phyloP scores from a whole-genome alignment of 2,329 filamentous ascomycete genomes.

The Botryosphaeria dothidea region DNA sequence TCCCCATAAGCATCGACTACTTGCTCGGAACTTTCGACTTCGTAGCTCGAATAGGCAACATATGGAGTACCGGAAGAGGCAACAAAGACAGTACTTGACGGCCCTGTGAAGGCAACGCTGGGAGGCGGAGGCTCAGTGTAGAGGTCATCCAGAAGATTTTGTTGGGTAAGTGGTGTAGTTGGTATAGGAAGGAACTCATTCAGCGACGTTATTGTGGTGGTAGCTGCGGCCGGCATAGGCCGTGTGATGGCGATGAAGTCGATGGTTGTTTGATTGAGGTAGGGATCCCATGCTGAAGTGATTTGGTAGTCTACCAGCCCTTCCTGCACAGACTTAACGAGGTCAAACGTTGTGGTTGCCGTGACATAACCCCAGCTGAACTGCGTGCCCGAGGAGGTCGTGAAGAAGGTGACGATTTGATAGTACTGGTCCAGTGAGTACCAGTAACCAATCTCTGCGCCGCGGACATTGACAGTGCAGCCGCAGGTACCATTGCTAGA shows the following conservation, averaged over 20 bases:
- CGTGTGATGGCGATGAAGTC: neutral
- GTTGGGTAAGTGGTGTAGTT: conserved; percentile 25
- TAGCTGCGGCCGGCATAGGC: conserved; percentile 31
- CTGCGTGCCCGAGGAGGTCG: neutral
- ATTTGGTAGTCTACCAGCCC: conserved; percentile 24
- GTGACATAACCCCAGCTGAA: conserved; percentile 31
- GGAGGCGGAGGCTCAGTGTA: conserved; percentile 26
- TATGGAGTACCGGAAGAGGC: conserved; percentile 40
- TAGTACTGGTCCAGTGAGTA: conserved; percentile 23
- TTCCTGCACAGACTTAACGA: conserved; percentile 30
- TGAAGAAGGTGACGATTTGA: neutral
- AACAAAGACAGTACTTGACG: conserved; percentile 26
- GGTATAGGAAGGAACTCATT: conserved; percentile 28
- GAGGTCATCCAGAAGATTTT: conserved; percentile 23
- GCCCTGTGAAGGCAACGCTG: conserved; percentile 26
- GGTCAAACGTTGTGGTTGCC: conserved; percentile 32
- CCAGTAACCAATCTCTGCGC: conserved; percentile 36
- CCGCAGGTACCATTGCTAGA: conserved; percentile 22
- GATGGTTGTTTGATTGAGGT: conserved; percentile 22
- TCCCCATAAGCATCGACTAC: conserved; percentile 30
- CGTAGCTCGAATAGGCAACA: conserved; percentile 46
- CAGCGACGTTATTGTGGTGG: conserved; percentile 32
- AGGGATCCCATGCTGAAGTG: conserved; percentile 21
- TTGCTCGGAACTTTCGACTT: conserved; percentile 38
- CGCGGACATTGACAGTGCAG: conserved; percentile 37